These are phyloP conservation scores for Linnemannia schmuckeri DNA, from an alignment of 192 early-diverging fungal species.

Conservation along the genomic window DNA sequence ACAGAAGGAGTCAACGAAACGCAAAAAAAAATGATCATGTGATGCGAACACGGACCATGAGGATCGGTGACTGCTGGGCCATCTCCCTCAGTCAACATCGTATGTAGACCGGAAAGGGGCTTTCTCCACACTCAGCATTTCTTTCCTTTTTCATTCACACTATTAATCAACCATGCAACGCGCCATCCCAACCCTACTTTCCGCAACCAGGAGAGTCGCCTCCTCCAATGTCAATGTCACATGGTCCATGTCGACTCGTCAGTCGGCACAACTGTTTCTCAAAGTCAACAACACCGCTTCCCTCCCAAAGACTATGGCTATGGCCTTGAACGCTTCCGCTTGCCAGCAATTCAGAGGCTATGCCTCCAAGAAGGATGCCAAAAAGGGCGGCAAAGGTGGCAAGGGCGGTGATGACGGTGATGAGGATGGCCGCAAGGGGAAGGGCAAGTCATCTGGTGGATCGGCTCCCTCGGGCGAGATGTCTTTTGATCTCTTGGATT, in stretches of 20 bases:
- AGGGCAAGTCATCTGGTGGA: slow-evolving; percentile 18
- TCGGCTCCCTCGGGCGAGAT: slow-evolving; percentile 9
- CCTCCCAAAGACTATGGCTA: slow-evolving; percentile 20
- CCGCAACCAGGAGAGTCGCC: neutral
- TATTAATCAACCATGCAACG: slow-evolving; percentile 34
- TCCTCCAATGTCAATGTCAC: neutral
- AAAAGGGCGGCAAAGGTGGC: slow-evolving; percentile 23
- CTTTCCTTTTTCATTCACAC: neutral
- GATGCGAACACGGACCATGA: neutral
- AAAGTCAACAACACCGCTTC: slow-evolving; percentile 6
- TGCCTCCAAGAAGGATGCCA: slow-evolving; percentile 38
- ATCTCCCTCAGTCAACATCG: neutral
- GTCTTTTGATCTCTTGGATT: slow-evolving; percentile 70
- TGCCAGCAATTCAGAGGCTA: slow-evolving; percentile 23
- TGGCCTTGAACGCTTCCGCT: slow-evolving; percentile 8
- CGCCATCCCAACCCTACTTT: slow-evolving; percentile 15
- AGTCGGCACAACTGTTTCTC: neutral
- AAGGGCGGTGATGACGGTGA: slow-evolving; percentile 36
- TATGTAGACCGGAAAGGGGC: neutral
- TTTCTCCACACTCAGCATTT: neutral
- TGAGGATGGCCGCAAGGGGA: slow-evolving; percentile 37
- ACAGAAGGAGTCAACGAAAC: neutral
- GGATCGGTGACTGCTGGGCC: neutral
- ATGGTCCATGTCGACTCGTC: neutral
- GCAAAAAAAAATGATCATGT: neutral